Evolutionary conservation across 2,329 filamentous ascomycete genomes (phyloP).

Genomic region (Didymella glomerata): DNA sequence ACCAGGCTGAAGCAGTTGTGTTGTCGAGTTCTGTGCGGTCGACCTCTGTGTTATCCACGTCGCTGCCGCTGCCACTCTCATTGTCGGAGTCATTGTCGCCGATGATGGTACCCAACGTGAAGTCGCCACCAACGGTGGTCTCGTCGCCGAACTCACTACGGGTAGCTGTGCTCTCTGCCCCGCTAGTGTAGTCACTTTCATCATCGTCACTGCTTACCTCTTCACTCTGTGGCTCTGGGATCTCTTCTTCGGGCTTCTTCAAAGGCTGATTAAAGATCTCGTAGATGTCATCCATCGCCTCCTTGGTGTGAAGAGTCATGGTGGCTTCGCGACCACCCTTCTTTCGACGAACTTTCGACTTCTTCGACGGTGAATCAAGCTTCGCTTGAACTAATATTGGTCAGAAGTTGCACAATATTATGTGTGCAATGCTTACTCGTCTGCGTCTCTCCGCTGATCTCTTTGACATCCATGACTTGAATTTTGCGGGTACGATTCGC

Average conservation of each 20-base stretch:
- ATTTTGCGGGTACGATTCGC: constrained; percentile 64
- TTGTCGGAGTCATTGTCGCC: constrained; percentile 55
- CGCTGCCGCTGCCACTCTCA: constrained; percentile 54
- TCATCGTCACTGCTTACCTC: constrained; percentile 71
- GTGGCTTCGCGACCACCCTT: constrained; percentile 83
- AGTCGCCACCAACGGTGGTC: constrained; percentile 59
- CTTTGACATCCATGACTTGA: constrained; percentile 74
- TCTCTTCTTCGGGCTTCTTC: constrained; percentile 57
- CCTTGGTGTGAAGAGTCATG: constrained; percentile 95
- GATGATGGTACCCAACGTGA: constrained; percentile 52
- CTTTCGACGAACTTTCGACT: constrained; percentile 75
- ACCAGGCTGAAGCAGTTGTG: constrained; percentile 77
- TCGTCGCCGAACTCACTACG: constrained; percentile 76
- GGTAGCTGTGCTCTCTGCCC: constrained; percentile 82
- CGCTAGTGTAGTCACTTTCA: constrained; percentile 75
- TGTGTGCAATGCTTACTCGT: constrained; percentile 70
- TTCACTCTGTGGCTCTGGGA: constrained; percentile 68
- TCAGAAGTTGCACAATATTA: constrained; percentile 25
- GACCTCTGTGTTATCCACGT: constrained; percentile 30
- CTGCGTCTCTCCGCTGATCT: constrained; percentile 82
- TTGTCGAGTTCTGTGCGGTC: constrained; percentile 43
- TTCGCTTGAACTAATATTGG: constrained; percentile 80
- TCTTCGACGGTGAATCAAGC: constrained; percentile 85
- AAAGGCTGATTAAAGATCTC: constrained; percentile 94
- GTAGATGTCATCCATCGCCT: constrained; percentile 97